Evolutionary conservation across 768 basidiomycete genomes (phyloP).

Genomic region (Mycena haematopus): DNA sequence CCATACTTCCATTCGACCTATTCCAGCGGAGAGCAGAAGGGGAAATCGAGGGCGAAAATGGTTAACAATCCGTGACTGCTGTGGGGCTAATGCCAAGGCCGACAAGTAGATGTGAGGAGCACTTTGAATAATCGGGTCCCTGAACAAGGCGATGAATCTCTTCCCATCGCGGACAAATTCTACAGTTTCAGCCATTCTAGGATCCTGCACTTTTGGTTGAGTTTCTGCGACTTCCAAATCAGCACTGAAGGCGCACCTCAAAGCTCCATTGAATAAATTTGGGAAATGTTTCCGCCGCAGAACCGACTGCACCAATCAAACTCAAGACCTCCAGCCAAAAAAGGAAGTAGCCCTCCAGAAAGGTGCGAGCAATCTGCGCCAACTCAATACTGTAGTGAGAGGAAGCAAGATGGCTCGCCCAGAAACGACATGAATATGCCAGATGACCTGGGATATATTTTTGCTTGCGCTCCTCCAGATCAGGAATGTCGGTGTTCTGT

Average conservation of each 20-base stretch:
- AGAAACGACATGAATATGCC: constrained; percentile 1
- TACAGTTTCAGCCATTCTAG: background rate
- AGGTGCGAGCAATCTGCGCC: background rate
- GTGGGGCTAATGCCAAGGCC: background rate
- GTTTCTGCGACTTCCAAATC: background rate
- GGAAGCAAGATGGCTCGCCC: constrained; percentile 1
- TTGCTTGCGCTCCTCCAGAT: background rate
- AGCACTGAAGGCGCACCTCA: background rate
- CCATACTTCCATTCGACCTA: no score
- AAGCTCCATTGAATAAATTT: background rate
- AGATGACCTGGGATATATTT: background rate
- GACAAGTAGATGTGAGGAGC: constrained; percentile 10
- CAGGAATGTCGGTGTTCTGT: background rate
- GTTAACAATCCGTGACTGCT: no score
- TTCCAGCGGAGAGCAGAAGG: no score
- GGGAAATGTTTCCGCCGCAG: background rate
- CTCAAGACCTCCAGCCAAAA: constrained; percentile 8
- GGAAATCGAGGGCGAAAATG: no score
- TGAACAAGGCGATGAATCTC: constrained; percentile 3
- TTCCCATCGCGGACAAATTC: background rate
- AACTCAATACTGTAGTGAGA: background rate
- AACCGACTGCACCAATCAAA: background rate
- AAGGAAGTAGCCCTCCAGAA: background rate
- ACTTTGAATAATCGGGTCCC: constrained; percentile 3
- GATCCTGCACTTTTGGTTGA: background rate